Evolutionary conservation across 2,329 filamentous ascomycete genomes (phyloP).

Genomic region (Cryoendolithus antarcticus): DNA sequence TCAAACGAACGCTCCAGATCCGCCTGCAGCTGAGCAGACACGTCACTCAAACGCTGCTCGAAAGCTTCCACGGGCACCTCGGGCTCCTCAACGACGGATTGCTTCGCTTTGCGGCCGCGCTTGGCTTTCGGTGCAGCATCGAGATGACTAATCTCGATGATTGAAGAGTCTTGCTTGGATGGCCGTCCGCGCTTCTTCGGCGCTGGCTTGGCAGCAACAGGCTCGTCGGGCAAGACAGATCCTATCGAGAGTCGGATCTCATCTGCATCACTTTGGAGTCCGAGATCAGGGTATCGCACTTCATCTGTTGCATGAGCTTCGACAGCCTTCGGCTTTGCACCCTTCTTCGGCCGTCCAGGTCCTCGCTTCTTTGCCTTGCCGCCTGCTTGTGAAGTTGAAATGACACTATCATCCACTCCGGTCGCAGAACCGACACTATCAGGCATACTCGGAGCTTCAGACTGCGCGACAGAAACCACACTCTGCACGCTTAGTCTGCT

Average conservation of each 20-base stretch:
- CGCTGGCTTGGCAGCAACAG: constrained; percentile 8
- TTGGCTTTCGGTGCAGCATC: constrained; percentile 17
- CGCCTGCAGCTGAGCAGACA: constrained; percentile 18
- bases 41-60: constrained; percentile 12
- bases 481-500: constrained; percentile 52
- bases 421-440: constrained; percentile 13
- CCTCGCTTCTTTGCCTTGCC: constrained; percentile 21
- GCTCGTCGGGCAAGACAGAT: constrained; percentile 1
- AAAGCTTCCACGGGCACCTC: constrained; percentile 11
- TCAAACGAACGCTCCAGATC: constrained; percentile 21
- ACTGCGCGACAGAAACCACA: constrained; percentile 12
- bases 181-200: constrained; percentile 8
- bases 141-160: constrained; percentile 14
- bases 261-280: constrained; percentile 9
- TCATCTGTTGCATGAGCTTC: constrained; percentile 9
- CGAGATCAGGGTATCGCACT: constrained; percentile 9
- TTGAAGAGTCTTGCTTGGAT: constrained; percentile 19
- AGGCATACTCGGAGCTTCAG: constrained; percentile 13
- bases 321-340: constrained; percentile 9
- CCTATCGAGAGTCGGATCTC: constrained; percentile 4
- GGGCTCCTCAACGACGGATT: constrained; percentile 15
- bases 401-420: constrained; percentile 44
- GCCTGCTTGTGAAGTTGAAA: constrained; percentile 28
- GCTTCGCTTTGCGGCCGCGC: constrained; percentile 18
- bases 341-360: constrained; percentile 30